phyloP scores from a whole-genome alignment of 148 eudicot species.

The Rhododendron griersonianum region DNA sequence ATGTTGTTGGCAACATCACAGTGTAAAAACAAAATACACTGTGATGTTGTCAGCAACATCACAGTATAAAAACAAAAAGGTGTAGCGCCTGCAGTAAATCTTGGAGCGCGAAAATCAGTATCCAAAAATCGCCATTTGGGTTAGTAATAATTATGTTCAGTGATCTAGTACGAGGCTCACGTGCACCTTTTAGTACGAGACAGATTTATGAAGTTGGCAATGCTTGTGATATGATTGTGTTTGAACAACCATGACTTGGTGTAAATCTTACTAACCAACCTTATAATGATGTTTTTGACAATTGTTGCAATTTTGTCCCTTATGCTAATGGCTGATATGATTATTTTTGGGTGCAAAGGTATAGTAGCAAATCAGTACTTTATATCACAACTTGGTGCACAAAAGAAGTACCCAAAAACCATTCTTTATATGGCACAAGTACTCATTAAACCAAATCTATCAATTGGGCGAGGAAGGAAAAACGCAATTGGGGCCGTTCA shows the following conservation, averaged over 20 bases:
- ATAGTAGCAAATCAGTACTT: not conserved
- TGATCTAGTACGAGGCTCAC: constrained; percentile 13
- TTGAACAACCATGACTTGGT: constrained; percentile 11
- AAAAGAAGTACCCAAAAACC: not conserved
- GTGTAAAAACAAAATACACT: too few species aligned
- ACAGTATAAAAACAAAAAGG: too few species aligned
- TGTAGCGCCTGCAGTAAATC: too few species aligned
- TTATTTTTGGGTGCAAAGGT: not conserved
- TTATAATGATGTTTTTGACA: not conserved
- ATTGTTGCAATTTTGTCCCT: not conserved
- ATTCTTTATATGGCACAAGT: not conserved
- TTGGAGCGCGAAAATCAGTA: too few species aligned
- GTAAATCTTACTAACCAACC: constrained; percentile 4
- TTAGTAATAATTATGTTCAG: too few species aligned
- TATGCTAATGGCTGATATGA: not conserved
- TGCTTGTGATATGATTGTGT: constrained; percentile 14
- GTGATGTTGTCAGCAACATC: too few species aligned
- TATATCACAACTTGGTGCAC: not conserved
- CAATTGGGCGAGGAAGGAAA: not conserved
- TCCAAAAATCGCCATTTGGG: not conserved
- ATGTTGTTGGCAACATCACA: too few species aligned
- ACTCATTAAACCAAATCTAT: not conserved
- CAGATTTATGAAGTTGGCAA: not conserved
- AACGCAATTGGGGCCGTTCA: too few species aligned
- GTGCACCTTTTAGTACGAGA: constrained; percentile 15